Percentiles rank a stretch among this genome's conserved stretches.
Evolutionary conservation across 2,329 filamentous ascomycete genomes (phyloP).

Genomic region (Trichoderma sp.): DNA sequence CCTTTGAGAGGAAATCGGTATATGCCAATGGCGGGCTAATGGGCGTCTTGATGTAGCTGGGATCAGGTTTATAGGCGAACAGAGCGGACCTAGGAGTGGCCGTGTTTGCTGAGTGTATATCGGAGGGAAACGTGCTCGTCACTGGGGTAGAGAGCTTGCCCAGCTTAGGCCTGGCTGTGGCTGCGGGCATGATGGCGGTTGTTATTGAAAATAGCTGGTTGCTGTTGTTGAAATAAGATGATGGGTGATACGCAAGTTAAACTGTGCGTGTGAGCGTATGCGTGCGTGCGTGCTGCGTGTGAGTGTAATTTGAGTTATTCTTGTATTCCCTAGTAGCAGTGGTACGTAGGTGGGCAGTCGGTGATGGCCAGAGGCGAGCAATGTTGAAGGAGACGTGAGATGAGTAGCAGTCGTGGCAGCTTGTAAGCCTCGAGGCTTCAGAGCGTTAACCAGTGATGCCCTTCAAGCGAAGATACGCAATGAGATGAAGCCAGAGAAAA

Average conservation of each 20-base stretch:
- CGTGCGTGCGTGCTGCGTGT: neutral
- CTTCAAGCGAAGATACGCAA: constrained; percentile 16
- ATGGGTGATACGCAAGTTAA: neutral
- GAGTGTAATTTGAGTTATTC: constrained; percentile 3
- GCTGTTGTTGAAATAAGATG: neutral
- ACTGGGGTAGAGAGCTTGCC: constrained; percentile 63
- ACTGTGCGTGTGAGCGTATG: neutral
- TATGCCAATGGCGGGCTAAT: constrained; percentile 91
- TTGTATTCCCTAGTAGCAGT: neutral
- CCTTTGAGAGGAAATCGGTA: constrained; percentile 82
- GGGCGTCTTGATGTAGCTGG: constrained; percentile 75
- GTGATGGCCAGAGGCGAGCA: neutral
- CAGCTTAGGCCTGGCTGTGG: constrained; percentile 58
- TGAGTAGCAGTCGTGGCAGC: constrained; percentile 6
- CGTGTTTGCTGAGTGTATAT: constrained; percentile 61
- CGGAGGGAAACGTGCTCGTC: constrained; percentile 63
- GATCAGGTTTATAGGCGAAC: constrained; percentile 43
- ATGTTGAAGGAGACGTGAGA: neutral
- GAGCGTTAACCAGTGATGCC: constrained; percentile 2
- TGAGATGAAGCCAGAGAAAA: constrained; percentile 23
- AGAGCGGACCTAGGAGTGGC: constrained; percentile 65
- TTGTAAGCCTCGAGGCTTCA: constrained; percentile 19
- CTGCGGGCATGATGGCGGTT: constrained; percentile 47
- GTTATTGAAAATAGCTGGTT: constrained; percentile 18
- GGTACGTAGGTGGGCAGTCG: neutral